These are phyloP conservation scores for Oldenlandia corymbosa DNA, from an alignment of 257 asterid species.

Conservation along the genomic window DNA sequence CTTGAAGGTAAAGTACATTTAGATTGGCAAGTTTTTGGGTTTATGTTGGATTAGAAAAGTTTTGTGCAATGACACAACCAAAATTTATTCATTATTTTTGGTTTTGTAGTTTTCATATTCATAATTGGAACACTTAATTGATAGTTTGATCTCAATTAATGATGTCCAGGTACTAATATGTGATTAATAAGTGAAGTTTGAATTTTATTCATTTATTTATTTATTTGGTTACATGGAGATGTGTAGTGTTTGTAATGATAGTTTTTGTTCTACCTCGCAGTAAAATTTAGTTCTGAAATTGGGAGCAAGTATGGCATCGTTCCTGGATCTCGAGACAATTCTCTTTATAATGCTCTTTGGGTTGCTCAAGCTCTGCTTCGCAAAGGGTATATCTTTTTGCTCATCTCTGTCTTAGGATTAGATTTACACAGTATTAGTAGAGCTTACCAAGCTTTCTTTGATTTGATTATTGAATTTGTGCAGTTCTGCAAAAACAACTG, in stretches of 20 bases:
- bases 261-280: constrained; percentile 43
- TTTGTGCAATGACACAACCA: no score
- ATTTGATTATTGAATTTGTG: constrained; percentile 15
- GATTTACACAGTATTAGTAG: no score
- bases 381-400: constrained; percentile 57
- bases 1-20: constrained; percentile 43
- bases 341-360: constrained; percentile 95
- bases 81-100: neutral
- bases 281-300: constrained; percentile 56
- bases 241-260: no score
- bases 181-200: neutral
- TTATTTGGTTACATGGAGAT: no score
- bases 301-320: constrained; percentile 83
- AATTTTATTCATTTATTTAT: no score
- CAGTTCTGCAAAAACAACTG: constrained; percentile 83
- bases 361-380: constrained; percentile 91
- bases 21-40: neutral
- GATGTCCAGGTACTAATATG: neutral
- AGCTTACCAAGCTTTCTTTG: constrained; percentile 11
- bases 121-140: neutral
- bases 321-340: constrained; percentile 85
- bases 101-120: neutral
- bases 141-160: neutral
- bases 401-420: constrained; percentile 9
- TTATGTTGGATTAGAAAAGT: no score